Evolutionary conservation across 805 yeast genomes (phyloP).

Genomic region (Wickerhamiella kurtzmanii): DNA sequence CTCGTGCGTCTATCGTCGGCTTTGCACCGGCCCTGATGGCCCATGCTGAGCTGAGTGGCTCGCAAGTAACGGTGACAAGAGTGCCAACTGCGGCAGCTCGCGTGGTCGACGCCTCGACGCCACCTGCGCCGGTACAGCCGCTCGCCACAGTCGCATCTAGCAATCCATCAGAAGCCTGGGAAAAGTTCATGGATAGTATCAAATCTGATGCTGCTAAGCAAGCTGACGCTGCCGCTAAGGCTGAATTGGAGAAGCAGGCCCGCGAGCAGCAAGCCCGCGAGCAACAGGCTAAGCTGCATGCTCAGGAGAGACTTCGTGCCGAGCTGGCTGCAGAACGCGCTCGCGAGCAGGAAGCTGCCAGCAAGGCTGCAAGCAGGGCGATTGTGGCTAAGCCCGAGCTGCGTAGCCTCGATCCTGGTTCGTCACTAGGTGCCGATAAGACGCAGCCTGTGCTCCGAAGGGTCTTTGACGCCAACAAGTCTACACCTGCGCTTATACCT

Average conservation of each 20-base stretch:
- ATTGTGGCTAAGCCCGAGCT: too few relatives aligned
- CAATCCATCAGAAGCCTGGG: conserved; percentile 6
- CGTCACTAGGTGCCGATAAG: not conserved
- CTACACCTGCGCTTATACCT: conserved; percentile 5
- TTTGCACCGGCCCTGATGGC: not conserved
- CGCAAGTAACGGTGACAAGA: not conserved
- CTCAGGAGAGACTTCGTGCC: not conserved
- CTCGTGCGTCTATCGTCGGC: not conserved
- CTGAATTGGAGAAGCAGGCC: conserved; percentile 3
- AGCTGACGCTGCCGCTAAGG: conserved; percentile 4
- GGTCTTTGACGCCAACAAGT: conserved; percentile 11
- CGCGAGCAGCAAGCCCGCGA: not conserved
- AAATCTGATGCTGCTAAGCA: conserved; percentile 6
- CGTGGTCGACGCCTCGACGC: not conserved
- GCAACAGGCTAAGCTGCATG: not conserved
- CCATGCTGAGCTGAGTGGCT: not conserved
- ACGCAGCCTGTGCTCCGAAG: conserved; percentile 9
- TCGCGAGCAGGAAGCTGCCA: not conserved
- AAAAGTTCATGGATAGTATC: conserved; percentile 9
- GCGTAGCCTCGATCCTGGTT: conserved; percentile 11
- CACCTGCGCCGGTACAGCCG: not conserved
- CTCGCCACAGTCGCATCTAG: not conserved
- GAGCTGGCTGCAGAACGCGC: not conserved
- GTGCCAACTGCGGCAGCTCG: not conserved
- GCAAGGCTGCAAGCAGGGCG: too few relatives aligned